These are phyloP conservation scores for Haberlea rhodopensis DNA, from an alignment of 257 asterid genomes.

Conservation along the genomic window DNA sequence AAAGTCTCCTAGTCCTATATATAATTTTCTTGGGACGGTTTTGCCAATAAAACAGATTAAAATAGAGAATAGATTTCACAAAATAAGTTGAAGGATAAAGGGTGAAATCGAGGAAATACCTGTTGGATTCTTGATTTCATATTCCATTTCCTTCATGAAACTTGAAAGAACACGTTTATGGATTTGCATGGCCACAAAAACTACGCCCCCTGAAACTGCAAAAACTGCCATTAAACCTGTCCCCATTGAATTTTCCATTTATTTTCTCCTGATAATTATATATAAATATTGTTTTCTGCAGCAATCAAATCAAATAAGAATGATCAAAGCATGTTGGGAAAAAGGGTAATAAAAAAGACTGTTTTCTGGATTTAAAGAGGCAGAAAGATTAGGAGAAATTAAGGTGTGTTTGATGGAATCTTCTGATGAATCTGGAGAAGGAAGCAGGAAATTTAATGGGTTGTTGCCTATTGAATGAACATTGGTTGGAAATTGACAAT, in stretches of 20 bases:
- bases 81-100: neutral
- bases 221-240: slow-evolving; percentile 74
- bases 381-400: slow-evolving; percentile 5
- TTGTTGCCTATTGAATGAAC: no score
- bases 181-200: slow-evolving; percentile 64
- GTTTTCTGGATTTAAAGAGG: slow-evolving; percentile 9
- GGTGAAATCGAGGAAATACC: no score
- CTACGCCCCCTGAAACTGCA: slow-evolving; percentile 88
- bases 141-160: slow-evolving; percentile 75
- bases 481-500: no score
- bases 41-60: neutral
- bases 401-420: slow-evolving; percentile 19
- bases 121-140: slow-evolving; percentile 41
- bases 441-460: no score
- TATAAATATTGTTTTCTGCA: no score
- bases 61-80: neutral
- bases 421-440: no score
- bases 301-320: no score
- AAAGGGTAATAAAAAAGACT: slow-evolving; percentile 1
- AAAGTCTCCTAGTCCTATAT: no score
- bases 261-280: neutral
- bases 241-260: slow-evolving; percentile 55
- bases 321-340: slow-evolving; percentile 17
- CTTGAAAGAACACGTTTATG: slow-evolving; percentile 78
- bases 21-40: no score